These are phyloP conservation scores for Ceratobasidium sp. DNA, from an alignment of 1,284 basidiomycete genomes.

Conservation along the genomic window DNA sequence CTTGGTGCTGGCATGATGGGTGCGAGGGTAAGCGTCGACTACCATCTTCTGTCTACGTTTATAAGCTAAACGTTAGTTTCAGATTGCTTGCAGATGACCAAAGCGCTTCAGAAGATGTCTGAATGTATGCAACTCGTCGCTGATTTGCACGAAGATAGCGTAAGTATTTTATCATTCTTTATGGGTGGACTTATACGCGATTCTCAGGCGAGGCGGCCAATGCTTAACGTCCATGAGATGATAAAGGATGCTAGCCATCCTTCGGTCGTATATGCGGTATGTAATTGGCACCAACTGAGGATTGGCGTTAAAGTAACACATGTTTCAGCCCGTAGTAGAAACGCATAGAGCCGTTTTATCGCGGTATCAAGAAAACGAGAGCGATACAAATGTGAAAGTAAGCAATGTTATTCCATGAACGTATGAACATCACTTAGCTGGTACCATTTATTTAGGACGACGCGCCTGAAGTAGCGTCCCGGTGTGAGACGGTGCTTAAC, in stretches of 20 bases:
- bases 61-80: background rate
- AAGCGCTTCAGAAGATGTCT: constrained; percentile 80
- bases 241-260: constrained; percentile 83
- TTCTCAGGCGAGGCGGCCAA: constrained; percentile 75
- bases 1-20: constrained; percentile 88
- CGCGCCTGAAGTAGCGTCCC: constrained; percentile 67
- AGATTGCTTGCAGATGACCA: constrained; percentile 83
- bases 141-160: constrained; percentile 83
- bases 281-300: constrained; percentile 45
- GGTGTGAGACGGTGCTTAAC: constrained; percentile 90
- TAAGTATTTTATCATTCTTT: constrained; percentile 56
- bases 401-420: background rate
- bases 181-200: background rate
- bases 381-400: background rate
- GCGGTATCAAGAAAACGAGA: constrained; percentile 66
- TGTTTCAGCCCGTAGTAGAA: constrained; percentile 71
- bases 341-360: constrained; percentile 77
- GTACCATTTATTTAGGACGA: background rate
- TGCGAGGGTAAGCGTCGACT: constrained; percentile 67
- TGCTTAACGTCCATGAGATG: constrained; percentile 79
- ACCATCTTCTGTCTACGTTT: background rate
- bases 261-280: constrained; percentile 74
- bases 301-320: background rate
- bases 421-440: too few relatives aligned
- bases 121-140: constrained; percentile 81